These are phyloP conservation scores for Colletotrichum tamarilloi DNA, from an alignment of 2,329 filamentous ascomycete species.

Conservation along the genomic window DNA sequence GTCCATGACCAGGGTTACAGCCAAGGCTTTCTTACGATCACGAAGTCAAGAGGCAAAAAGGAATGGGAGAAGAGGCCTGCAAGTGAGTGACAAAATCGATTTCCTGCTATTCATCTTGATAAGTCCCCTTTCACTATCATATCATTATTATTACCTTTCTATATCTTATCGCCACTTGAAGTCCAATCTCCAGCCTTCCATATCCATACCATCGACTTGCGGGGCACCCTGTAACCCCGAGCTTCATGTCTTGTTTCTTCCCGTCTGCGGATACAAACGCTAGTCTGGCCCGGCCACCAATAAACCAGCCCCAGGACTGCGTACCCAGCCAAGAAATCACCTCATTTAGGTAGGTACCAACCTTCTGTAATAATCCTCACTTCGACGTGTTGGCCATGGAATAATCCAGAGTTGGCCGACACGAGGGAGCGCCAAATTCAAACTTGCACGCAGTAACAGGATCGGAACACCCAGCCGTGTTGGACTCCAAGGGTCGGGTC, in stretches of 20 bases:
- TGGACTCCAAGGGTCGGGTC: slow-evolving; percentile 20
- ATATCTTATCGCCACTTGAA: slow-evolving; percentile 15
- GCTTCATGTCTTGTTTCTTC: slow-evolving; percentile 26
- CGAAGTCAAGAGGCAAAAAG: too few relatives aligned
- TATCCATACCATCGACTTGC: slow-evolving; percentile 12
- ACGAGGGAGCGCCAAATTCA: neutral
- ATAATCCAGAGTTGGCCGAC: neutral
- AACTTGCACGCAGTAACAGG: neutral
- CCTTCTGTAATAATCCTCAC: neutral
- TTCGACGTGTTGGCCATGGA: neutral
- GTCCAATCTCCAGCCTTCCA: neutral
- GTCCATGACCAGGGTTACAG: too few relatives aligned
- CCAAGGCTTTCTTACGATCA: too few relatives aligned
- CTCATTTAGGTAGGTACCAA: neutral
- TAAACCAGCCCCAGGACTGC: neutral
- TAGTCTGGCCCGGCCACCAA: slow-evolving; percentile 4
- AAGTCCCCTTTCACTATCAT: too few relatives aligned
- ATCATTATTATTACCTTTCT: too few relatives aligned
- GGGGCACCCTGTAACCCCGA: slow-evolving; percentile 27
- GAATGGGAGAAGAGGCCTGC: too few relatives aligned
- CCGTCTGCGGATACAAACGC: neutral
- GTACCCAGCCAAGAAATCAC: neutral
- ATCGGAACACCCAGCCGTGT: slow-evolving; percentile 10
- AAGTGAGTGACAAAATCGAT: too few relatives aligned
- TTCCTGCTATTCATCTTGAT: too few relatives aligned